phyloP scores from a whole-genome alignment of 2,329 filamentous ascomycete species.

The Colletotrichum tabaci region DNA sequence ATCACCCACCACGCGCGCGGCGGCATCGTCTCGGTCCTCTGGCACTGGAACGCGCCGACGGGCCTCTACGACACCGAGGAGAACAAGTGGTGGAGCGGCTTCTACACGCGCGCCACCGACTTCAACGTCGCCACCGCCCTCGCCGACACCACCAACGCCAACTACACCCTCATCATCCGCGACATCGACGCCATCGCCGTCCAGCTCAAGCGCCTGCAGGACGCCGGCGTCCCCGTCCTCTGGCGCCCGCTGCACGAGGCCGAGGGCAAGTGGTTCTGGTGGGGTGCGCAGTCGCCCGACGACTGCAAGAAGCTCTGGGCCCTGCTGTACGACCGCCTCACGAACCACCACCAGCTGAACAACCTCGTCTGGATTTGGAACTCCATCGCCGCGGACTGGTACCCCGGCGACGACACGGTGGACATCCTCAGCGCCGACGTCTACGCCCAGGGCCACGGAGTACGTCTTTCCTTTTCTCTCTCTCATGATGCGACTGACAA shows the following conservation, averaged over 20 bases:
- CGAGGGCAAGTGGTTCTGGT: conserved; percentile 68
- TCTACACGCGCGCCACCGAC: conserved; percentile 65
- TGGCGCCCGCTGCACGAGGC: conserved; percentile 66
- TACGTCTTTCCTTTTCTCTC: conserved; percentile 44
- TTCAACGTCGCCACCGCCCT: conserved; percentile 62
- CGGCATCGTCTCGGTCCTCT: conserved; percentile 63
- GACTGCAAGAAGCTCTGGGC: conserved; percentile 60
- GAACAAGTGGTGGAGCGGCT: conserved; percentile 64
- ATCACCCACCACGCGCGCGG: conserved; percentile 59
- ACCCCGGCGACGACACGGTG: conserved; percentile 61
- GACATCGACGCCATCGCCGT: conserved; percentile 63
- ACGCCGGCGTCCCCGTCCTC: conserved; percentile 61
- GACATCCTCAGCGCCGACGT: conserved; percentile 63
- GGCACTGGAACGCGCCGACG: conserved; percentile 64
- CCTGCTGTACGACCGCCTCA: conserved; percentile 61
- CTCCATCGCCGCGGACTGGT: conserved; percentile 60
- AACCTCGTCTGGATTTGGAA: conserved; percentile 69
- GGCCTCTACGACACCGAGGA: conserved; percentile 62
- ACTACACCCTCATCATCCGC: conserved; percentile 62
- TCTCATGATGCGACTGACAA: too few relatives aligned
- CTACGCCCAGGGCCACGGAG: conserved; percentile 61
- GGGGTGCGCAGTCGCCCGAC: conserved; percentile 64
- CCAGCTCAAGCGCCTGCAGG: conserved; percentile 60
- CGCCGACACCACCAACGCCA: conserved; percentile 57
- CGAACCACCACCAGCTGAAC: conserved; percentile 59